Percentiles rank a stretch among this genome's conserved stretches.
Conservation (phyloP, 2,329 filamentous ascomycete species). For the Nemania abortiva region DNA sequence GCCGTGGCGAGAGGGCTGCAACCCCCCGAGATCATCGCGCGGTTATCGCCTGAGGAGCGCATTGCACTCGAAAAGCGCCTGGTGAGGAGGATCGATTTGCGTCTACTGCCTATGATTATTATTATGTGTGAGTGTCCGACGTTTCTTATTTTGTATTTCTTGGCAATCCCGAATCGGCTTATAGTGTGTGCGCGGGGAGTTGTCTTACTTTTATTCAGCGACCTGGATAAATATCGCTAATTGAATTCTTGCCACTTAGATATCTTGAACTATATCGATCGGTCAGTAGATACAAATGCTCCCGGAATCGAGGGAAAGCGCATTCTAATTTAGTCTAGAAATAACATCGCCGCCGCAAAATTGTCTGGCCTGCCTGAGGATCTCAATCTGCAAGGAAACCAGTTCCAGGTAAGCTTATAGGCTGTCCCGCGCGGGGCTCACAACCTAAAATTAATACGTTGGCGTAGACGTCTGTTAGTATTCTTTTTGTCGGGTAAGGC, state of each 20-base stretch:
- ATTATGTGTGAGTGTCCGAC: conserved; percentile 65
- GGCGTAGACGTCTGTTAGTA: conserved; percentile 60
- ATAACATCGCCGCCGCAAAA: conserved; percentile 68
- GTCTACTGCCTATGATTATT: conserved; percentile 75
- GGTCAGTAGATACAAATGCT: conserved; percentile 36
- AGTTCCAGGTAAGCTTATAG: conserved; percentile 52
- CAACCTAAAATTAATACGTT: too few relatives aligned
- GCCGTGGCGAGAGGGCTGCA: conserved; percentile 46
- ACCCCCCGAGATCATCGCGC: conserved; percentile 53
- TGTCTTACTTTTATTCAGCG: conserved; percentile 3
- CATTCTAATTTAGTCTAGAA: conserved; percentile 51
- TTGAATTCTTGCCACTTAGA: conserved; percentile 29
- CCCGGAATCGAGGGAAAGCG: not conserved
- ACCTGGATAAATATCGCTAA: conserved; percentile 23
- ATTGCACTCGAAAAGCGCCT: conserved; percentile 66
- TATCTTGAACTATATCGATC: conserved; percentile 49
- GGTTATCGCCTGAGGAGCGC: conserved; percentile 65
- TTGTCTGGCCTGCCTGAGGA: conserved; percentile 61
- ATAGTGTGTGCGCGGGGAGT: too few relatives aligned
- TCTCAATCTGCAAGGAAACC: conserved; percentile 48
- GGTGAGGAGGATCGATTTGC: conserved; percentile 72
- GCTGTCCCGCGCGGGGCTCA: not conserved
- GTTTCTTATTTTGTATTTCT: not conserved
- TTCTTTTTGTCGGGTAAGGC: conserved; percentile 62
- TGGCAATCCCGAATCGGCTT: not conserved